A percentile compares a stretch with the other conserved stretches of the same genome.
Evolutionary conservation across 2,329 filamentous ascomycete species (phyloP).

Genomic region (Penicillium decumbens): DNA sequence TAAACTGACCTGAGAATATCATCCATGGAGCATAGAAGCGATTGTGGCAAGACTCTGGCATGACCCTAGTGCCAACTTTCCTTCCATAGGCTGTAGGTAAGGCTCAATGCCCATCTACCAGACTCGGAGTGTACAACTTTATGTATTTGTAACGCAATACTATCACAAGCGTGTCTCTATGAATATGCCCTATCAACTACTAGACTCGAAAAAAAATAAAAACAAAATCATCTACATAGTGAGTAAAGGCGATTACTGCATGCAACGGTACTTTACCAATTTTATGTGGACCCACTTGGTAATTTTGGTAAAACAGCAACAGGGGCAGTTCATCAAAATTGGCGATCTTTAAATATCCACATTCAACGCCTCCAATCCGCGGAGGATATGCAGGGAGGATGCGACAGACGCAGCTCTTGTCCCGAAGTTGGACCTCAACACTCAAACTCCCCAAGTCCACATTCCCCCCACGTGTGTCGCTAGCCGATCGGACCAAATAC

Average conservation of each 20-base stretch:
- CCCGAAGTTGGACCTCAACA: slow-evolving; percentile 64
- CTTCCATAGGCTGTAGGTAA: too few species aligned
- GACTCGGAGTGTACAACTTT: too few species aligned
- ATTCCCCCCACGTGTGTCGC: slow-evolving; percentile 54
- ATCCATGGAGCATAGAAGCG: too few species aligned
- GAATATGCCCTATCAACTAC: neutral
- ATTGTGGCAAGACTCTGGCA: too few species aligned
- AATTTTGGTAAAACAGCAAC: neutral
- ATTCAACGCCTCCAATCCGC: neutral
- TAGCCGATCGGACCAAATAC: slow-evolving; percentile 51
- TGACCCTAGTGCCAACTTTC: too few species aligned
- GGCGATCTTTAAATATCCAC: neutral
- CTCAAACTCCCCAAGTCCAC: slow-evolving; percentile 69
- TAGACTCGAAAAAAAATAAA: neutral
- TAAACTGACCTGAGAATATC: too few species aligned
- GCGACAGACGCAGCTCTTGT: slow-evolving; percentile 35
- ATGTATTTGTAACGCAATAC: too few species aligned
- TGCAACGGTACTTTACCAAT: neutral
- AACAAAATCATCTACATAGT: too few species aligned
- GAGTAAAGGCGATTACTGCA: neutral
- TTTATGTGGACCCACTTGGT: neutral
- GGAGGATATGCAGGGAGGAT: slow-evolving; percentile 31
- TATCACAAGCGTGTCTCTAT: too few species aligned
- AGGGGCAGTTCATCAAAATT: neutral
- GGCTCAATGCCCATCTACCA: too few species aligned